These are phyloP conservation scores for Penicillium goetzii DNA, from an alignment of 495 filamentous ascomycete species.

Conservation along the genomic window DNA sequence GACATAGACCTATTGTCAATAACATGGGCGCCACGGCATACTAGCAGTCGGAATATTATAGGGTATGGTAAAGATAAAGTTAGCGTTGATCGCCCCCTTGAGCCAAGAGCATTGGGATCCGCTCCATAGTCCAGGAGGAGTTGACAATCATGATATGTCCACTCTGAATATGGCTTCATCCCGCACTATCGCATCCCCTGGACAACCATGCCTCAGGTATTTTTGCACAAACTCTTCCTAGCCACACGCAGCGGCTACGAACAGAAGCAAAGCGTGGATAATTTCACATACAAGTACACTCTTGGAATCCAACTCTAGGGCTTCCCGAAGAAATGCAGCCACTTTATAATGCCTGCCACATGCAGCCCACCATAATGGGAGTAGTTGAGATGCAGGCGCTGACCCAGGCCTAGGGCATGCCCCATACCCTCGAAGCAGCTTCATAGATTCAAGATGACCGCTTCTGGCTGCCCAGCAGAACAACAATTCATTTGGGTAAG, in stretches of 20 bases:
- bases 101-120: not conserved
- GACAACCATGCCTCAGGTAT: not conserved
- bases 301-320: not conserved
- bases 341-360: not conserved
- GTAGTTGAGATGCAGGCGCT: not conserved
- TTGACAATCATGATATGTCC: not conserved
- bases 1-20: not conserved
- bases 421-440: not conserved
- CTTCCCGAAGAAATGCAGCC: constrained; percentile 1
- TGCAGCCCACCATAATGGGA: not conserved
- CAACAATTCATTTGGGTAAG: not conserved
- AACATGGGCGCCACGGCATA: not conserved
- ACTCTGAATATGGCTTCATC: not conserved
- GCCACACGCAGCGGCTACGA: not conserved
- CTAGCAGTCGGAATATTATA: not conserved
- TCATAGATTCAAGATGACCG: not conserved
- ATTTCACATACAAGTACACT: not conserved
- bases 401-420: not conserved
- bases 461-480: not conserved
- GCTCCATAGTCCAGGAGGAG: not conserved
- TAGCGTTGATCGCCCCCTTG: not conserved
- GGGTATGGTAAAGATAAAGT: constrained; percentile 4
- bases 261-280: not conserved
- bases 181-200: not conserved
- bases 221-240: not conserved